A percentile compares a stretch with the other conserved stretches of the same genome.
phyloP scores from a whole-genome alignment of 768 basidiomycete species.

The Suillus ampliporus region DNA sequence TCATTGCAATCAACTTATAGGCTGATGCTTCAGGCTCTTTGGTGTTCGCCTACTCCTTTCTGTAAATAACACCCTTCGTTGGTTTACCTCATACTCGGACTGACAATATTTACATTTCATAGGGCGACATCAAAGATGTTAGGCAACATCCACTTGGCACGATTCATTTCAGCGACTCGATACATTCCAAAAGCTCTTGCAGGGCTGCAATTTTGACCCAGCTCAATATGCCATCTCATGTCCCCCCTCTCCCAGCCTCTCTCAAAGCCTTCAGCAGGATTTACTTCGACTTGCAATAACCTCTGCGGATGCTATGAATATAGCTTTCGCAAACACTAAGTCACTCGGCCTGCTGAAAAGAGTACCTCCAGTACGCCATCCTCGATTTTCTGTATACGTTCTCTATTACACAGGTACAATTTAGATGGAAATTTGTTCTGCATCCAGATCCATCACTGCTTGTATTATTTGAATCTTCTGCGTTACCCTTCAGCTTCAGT shows the following conservation, averaged over 20 bases:
- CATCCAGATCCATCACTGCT: not conserved
- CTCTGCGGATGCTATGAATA: no score
- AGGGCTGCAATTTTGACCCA: not conserved
- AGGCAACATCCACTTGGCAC: not conserved
- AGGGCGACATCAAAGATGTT: not conserved
- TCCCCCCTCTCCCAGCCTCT: not conserved
- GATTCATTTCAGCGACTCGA: not conserved
- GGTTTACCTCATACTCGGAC: not conserved
- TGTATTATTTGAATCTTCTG: not conserved
- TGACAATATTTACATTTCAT: not conserved
- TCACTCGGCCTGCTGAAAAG: not conserved
- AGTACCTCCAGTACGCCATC: not conserved
- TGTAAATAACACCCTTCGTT: not conserved
- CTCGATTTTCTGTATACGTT: not conserved
- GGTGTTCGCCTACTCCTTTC: not conserved
- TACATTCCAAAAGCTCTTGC: not conserved
- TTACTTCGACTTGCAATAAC: not conserved
- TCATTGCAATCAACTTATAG: not conserved
- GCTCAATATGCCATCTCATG: not conserved
- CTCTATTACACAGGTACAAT: not conserved
- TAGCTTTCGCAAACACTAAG: not conserved
- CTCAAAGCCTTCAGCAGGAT: not conserved
- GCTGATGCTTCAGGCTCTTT: no score
- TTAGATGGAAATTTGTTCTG: not conserved
- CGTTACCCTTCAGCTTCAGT: not conserved